Conservation (phyloP, 768 basidiomycete genomes). For the Mycena haematopus region DNA sequence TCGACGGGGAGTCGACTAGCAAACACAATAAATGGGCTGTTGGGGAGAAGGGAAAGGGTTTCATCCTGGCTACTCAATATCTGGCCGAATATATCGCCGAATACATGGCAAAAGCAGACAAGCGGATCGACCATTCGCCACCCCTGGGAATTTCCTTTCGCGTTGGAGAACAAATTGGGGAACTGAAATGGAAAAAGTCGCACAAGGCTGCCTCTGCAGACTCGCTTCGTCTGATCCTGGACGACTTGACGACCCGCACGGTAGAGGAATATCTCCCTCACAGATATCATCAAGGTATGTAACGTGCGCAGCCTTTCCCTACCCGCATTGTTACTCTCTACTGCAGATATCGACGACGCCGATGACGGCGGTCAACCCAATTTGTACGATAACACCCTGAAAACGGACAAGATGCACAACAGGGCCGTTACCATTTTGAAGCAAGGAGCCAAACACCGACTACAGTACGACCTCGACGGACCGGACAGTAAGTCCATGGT, state of each 20-base stretch:
- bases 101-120: background rate
- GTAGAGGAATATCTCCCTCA: conserved; percentile 1
- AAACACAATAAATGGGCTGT: conserved; percentile 11
- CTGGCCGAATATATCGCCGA: conserved; percentile 12
- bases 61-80: conserved; percentile 17
- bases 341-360: conserved; percentile 5
- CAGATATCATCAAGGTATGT: conserved; percentile 4
- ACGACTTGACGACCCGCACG: conserved; percentile 14
- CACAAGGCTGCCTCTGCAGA: background rate
- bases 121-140: background rate
- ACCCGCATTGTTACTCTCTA: no score
- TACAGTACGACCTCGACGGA: background rate
- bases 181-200: conserved; percentile 16
- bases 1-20: conserved; percentile 20
- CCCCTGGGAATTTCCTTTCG: conserved; percentile 13
- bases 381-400: background rate
- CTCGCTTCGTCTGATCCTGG: conserved; percentile 6
- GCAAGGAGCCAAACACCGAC: background rate
- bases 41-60: conserved; percentile 22
- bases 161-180: conserved; percentile 17
- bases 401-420: conserved; percentile 12
- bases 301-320: background rate
- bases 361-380: conserved; percentile 8
- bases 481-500: background rate
- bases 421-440: background rate